Conservation (phyloP, 164 flowering plant genomes). For the Vitis amurensis region DNA sequence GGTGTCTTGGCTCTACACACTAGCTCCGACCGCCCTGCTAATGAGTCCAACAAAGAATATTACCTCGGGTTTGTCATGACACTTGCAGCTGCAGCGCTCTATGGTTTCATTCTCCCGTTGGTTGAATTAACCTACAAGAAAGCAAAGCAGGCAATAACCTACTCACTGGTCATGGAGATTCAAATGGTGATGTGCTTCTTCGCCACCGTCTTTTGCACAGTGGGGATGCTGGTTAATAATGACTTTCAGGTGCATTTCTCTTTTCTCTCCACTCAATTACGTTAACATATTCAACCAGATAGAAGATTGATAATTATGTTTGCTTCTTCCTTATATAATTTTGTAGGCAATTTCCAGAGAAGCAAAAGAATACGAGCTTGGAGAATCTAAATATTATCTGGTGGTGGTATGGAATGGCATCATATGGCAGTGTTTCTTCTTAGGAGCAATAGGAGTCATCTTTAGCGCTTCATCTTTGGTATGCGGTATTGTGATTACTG, state of each 20-base stretch:
- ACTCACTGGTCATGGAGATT: constrained; percentile 36
- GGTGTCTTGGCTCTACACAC: constrained; percentile 22
- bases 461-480: constrained; percentile 29
- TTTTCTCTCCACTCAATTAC: not conserved
- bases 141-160: constrained; percentile 28
- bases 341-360: constrained; percentile 30
- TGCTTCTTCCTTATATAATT: not conserved
- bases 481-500: constrained; percentile 25
- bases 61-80: constrained; percentile 21
- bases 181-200: constrained; percentile 30
- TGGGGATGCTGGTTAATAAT: constrained; percentile 41
- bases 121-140: constrained; percentile 27
- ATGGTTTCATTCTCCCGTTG: constrained; percentile 21
- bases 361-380: constrained; percentile 27
- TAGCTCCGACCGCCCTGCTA: constrained; percentile 16
- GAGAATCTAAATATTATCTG: constrained; percentile 24
- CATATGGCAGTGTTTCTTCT: constrained; percentile 27
- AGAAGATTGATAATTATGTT: not conserved
- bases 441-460: constrained; percentile 35
- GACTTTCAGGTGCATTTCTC: constrained; percentile 35
- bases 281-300: too few species aligned
- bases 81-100: constrained; percentile 12
- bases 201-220: constrained; percentile 25
- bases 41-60: constrained; percentile 13
- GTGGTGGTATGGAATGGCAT: constrained; percentile 22